Evolutionary conservation across 176 grass and related monocot species (phyloP).

Genomic region (Oryza punctata): DNA sequence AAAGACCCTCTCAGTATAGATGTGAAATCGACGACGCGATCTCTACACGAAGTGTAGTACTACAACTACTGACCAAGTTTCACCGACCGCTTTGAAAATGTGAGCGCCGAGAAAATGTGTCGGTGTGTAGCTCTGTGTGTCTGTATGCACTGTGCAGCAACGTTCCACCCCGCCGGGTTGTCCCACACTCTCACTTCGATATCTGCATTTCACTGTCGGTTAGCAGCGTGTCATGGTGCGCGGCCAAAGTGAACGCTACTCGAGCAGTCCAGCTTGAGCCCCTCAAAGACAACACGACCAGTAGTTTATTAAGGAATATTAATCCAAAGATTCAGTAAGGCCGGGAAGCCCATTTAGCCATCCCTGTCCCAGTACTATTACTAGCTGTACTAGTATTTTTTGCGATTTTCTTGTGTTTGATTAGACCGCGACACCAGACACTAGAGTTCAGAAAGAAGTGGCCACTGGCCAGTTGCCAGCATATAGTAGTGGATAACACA

Average conservation of each 20-base stretch:
- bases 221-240: background rate
- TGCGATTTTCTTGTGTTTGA: background rate
- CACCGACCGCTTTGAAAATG: constrained; percentile 7
- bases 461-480: background rate
- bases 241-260: constrained; percentile 1
- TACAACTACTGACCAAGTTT: background rate
- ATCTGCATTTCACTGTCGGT: background rate
- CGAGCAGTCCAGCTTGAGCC: background rate
- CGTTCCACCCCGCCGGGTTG: background rate
- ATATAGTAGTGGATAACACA: background rate
- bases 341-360: background rate
- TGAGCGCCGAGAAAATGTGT: constrained; percentile 34
- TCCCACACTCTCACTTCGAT: background rate
- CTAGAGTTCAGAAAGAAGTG: background rate
- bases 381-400: background rate
- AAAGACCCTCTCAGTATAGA: too few species aligned
- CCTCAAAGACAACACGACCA: background rate
- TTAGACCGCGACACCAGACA: background rate
- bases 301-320: too few species aligned
- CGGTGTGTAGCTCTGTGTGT: constrained; percentile 12
- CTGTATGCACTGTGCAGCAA: background rate
- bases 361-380: background rate
- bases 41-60: background rate
- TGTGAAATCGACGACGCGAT: background rate
- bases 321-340: background rate